Evolutionary conservation across 345 rosid genomes (phyloP).

Genomic region (Hypericum androsaemum): DNA sequence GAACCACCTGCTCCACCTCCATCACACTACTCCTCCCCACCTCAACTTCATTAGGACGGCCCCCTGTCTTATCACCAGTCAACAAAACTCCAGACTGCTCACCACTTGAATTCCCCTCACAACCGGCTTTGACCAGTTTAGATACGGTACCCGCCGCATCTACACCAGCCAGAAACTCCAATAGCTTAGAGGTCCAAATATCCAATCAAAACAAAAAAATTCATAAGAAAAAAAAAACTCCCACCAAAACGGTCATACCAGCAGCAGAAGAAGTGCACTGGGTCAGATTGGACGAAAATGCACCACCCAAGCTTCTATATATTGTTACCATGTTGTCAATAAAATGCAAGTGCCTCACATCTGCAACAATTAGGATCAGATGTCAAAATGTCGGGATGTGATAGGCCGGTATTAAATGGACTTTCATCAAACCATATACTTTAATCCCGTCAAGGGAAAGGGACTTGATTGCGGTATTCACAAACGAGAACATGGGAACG

Average conservation of each 20-base stretch:
- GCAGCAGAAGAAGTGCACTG: constrained; percentile 18
- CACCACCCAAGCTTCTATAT: constrained; percentile 50
- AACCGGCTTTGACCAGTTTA: constrained; percentile 5
- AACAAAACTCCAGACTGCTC: not conserved
- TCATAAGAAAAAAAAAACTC: not conserved
- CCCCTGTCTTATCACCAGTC: not conserved
- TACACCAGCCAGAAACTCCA: not conserved
- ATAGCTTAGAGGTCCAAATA: not conserved
- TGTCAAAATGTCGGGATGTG: too few species aligned
- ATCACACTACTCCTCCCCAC: constrained; percentile 11
- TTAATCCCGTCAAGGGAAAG: too few species aligned
- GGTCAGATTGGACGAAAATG: constrained; percentile 30
- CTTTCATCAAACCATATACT: too few species aligned
- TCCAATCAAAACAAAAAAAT: not conserved
- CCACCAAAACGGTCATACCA: not conserved
- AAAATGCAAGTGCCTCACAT: constrained; percentile 37
- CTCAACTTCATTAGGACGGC: constrained; percentile 12
- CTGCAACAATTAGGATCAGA: constrained; percentile 24
- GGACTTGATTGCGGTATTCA: too few species aligned
- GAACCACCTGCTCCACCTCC: constrained; percentile 22
- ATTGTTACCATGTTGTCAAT: constrained; percentile 53
- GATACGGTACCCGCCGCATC: not conserved
- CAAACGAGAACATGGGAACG: too few species aligned
- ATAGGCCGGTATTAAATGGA: too few species aligned
- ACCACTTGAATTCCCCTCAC: constrained; percentile 13